Conservation (phyloP, 306 rosid genomes). For the Fragaria vesca region DNA sequence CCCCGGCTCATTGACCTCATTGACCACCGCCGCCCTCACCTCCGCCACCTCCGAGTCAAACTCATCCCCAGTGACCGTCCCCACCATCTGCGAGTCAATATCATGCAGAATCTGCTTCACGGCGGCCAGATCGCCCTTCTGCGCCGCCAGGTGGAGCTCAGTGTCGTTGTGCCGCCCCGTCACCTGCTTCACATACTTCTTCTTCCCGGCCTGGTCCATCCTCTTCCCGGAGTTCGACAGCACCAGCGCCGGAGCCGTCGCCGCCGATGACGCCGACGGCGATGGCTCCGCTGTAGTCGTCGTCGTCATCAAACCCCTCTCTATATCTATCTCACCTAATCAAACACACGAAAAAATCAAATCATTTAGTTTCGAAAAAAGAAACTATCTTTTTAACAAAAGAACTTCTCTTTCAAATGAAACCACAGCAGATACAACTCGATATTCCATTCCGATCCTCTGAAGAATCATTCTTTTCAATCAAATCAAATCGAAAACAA, state of each 20-base stretch:
- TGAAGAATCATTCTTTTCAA: background rate
- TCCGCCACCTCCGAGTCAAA: slow-evolving; percentile 82
- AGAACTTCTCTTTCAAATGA: background rate
- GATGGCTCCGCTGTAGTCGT: slow-evolving; percentile 52
- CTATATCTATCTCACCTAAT: slow-evolving; percentile 41
- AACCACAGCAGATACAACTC: too few species aligned
- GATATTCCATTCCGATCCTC: background rate
- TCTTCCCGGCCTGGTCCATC: slow-evolving; percentile 92
- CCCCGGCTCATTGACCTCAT: slow-evolving; percentile 87
- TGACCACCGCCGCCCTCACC: slow-evolving; percentile 73
- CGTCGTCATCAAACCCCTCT: slow-evolving; percentile 40
- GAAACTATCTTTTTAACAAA: background rate
- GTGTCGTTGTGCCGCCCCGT: slow-evolving; percentile 97
- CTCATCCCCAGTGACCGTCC: slow-evolving; percentile 56
- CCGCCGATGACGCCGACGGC: slow-evolving; percentile 79
- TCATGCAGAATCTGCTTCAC: slow-evolving; percentile 80
- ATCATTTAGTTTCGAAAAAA: background rate
- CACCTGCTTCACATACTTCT: slow-evolving; percentile 97
- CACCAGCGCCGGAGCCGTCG: slow-evolving; percentile 95
- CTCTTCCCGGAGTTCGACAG: slow-evolving; percentile 92
- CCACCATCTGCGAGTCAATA: slow-evolving; percentile 73
- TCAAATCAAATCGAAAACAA: background rate
- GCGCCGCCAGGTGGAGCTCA: slow-evolving; percentile 95
- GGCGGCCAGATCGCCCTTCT: slow-evolving; percentile 83
- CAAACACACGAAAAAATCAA: slow-evolving; percentile 22